Evolutionary conservation across 306 rosid species (phyloP).

Genomic region (Alnus rubra): DNA sequence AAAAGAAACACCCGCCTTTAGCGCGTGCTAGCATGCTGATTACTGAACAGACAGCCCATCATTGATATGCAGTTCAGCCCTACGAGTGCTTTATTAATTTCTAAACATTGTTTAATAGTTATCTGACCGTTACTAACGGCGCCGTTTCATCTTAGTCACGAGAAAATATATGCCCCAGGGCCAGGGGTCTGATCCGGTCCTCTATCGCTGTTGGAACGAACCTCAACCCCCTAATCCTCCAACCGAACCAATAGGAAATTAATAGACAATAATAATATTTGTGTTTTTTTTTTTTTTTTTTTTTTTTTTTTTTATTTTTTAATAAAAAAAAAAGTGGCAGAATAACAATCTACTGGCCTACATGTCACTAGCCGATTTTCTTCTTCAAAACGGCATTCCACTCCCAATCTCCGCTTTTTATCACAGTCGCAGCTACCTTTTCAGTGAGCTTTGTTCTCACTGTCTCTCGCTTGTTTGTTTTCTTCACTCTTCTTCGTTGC

Average conservation of each 20-base stretch:
- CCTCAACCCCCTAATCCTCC: background rate
- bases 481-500: background rate
- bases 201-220: too few species aligned
- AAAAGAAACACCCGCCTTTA: slow-evolving; percentile 10
- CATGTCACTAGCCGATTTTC: slow-evolving; percentile 12
- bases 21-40: slow-evolving; percentile 58
- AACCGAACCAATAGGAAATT: slow-evolving; percentile 6
- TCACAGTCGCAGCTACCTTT: background rate
- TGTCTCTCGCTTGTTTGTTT: slow-evolving; percentile 5
- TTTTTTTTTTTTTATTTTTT: too few species aligned
- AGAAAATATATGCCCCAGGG: background rate
- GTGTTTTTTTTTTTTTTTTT: too few species aligned
- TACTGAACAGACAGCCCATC: slow-evolving; percentile 45
- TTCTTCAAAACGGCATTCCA: slow-evolving; percentile 5
- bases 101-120: background rate
- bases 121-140: slow-evolving; percentile 51
- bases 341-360: slow-evolving; percentile 21
- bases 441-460: slow-evolving; percentile 28
- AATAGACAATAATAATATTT: too few species aligned
- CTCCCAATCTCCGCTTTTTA: background rate
- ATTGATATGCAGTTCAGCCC: slow-evolving; percentile 35
- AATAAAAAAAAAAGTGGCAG: background rate
- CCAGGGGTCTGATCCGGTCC: too few species aligned
- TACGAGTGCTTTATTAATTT: slow-evolving; percentile 11
- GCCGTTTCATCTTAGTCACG: slow-evolving; percentile 12